Conservation (phyloP, 2,329 filamentous ascomycete species). For the Dothistroma septosporum region DNA sequence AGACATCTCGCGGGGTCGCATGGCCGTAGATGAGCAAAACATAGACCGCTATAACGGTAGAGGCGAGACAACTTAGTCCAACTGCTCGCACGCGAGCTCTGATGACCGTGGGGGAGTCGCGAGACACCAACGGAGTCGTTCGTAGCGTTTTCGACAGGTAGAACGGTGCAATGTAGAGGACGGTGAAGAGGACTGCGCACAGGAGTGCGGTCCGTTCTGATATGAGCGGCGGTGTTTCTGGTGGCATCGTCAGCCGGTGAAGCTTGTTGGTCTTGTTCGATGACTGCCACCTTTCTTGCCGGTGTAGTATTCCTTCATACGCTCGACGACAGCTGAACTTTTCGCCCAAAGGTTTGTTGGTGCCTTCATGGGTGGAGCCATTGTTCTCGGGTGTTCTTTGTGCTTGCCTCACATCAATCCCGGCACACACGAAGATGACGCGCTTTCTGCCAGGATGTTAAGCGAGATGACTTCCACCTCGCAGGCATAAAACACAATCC, state of each 20-base stretch:
- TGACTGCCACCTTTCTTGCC: constrained; percentile 13
- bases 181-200: constrained; percentile 64
- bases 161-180: constrained; percentile 85
- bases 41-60: constrained; percentile 62
- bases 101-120: constrained; percentile 87
- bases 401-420: neutral
- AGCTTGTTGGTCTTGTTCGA: constrained; percentile 6
- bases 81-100: constrained; percentile 79
- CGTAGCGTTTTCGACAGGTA: constrained; percentile 78
- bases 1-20: constrained; percentile 49
- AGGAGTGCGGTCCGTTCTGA: constrained; percentile 29
- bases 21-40: constrained; percentile 57
- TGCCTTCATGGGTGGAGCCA: constrained; percentile 14
- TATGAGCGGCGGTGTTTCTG: constrained; percentile 19
- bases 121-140: constrained; percentile 71
- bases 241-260: constrained; percentile 5
- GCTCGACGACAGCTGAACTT: constrained; percentile 12
- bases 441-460: neutral
- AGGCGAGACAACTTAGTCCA: constrained; percentile 66
- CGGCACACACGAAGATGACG: neutral
- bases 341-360: constrained; percentile 10
- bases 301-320: constrained; percentile 14
- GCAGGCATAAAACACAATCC: too few species aligned
- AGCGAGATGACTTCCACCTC: too few species aligned
- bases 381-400: constrained; percentile 7